Evolutionary conservation across 202 grass and related monocot species (phyloP), one percentile per base, ranked within the genome.

Genomic region (Zoysia matrella): DNA sequence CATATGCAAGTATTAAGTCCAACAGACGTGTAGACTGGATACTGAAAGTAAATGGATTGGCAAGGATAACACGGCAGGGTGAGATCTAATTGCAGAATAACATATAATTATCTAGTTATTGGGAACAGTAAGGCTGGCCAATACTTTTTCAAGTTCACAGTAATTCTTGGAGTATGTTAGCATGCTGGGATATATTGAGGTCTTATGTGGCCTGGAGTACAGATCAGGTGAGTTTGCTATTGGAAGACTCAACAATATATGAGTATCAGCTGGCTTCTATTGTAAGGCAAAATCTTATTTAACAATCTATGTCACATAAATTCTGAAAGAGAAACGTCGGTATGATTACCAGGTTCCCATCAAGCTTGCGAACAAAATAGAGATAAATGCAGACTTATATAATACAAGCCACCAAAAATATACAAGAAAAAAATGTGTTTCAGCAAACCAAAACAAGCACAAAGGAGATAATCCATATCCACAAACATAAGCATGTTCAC

Each of bases 401-500:
- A 75, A 57, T 56, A 56, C 0, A 80, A 70, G 45, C 30, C n/a
- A 84, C 71, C 18, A 52, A 58, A 12, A 54, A 63, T 70, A 75
- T 14, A 63, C 42, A 55, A 49, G 9, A 47, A 11, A 22, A 22
- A 42, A 75, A 40, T 41, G 42, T 44, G 83, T 2, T 15, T 65
- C 36, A 47, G 4, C n/a, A 66, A 50, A 22, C 22, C 22, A 22
- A 22, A 22, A 22, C 74, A 78, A 68, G 3, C 40, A 51, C 44
- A 52, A 15, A 69, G 16, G 15, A 83, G 12, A 60, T 8, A 74
- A 39, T 75, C 15, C 74, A 70, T 73, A 73, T 77, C 7, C 47
- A 69, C 47, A 74, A 54, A 75, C 42, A 74, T 69, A 75, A 90
- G 68, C 81, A 84, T 76, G 30, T 86, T 92, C 84, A 99, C 96